Evolutionary conservation across 495 filamentous ascomycete species (phyloP), one percentile per base, ranked within the genome.

Genomic region (Podospora bellae-mahoneyi): DNA sequence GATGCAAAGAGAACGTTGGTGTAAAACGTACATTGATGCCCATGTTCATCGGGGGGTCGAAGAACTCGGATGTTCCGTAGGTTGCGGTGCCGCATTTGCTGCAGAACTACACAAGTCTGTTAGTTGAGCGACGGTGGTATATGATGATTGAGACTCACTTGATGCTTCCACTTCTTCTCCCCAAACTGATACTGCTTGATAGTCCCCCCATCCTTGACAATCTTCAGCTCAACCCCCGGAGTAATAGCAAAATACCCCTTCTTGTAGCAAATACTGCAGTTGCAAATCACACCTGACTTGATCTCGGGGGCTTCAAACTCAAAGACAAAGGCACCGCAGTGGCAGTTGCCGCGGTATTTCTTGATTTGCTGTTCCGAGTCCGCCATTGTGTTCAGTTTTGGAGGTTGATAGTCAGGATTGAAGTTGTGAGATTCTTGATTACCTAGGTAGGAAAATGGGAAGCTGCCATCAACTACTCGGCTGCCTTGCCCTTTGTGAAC

Each of bases 311-410:
- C 9, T 9, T 74, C 72, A 65, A 81, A 65, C 69, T 80, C 81
- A 71, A 80, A 87, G 66, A 84, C 74, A 64, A 82, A 82, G 54
- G 77, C 75, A 2, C 74, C 76, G 75, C 86, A 88, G 75, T 87
- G 84, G 79, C 85, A 88, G 74, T 81, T 86, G 72, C 83, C 86
- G 9, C 83, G 78, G 75, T 86, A 87, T 66, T 79, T 82, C 69
- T 83, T 83, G 65, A 78, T 64, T 30, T 66, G 48, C 55, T 64
- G 58, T 32, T 71, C 66, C 23, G 65, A 44, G 6, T 75, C 69
- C 9, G 72, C 57, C 73, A 75, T 75, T 20, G 48, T 64, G 61
- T 53, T 7, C 9, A 61, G 15, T 61, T 15, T 30, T 5, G 32
- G n/a, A 23, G 5, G 56, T 23, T 23, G 56, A 59, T 20, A 0